Evolutionary conservation across 2,329 filamentous ascomycete species (phyloP), one percentile per base, ranked within the genome.

Genomic region (Leptosphaerulina australis): DNA sequence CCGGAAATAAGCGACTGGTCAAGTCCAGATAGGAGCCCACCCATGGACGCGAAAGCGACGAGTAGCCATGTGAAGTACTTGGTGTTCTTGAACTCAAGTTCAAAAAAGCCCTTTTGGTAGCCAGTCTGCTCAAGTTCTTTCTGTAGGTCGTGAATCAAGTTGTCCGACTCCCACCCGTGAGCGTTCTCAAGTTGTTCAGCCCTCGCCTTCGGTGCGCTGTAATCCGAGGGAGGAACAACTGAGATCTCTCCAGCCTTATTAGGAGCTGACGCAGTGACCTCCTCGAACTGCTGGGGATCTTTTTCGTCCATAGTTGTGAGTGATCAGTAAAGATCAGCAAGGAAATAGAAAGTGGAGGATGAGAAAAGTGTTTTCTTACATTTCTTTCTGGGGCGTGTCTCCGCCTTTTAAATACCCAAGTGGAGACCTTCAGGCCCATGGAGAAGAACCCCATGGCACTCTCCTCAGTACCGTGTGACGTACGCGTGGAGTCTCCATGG

Each of bases 1-100:
- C 87, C 87, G 10, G 82, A 86, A 62, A 90, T 90, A 47, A 90
- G 76, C 35, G 83, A 87, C 71, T 90, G 87, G 64, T 90, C 87
- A 15, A 90, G 78, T 53, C 87, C 87, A 1, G 85, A 88, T 0
- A 90, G 80, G 17, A 90, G 75, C 66, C 87, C 87, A 39, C 87
- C 87, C 84, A 90, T 88, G 12, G 84, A 87, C n/a, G 87, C 87
- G 60, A 90, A 90, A 1, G 79, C 83, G 34, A 88, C 85, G 11
- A 88, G 78, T 12, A 87, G 72, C 76, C 81, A 87, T 20, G 86
- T 90, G 68, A 88, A 90, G 63, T 84, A 72, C 44, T 77, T 81
- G 0, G 85, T 84, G 66, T 88, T 80, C 40, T 77, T 77, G 72
- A 88, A 84, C 26, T 81, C 72, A 33, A 87, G 55, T 30, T 86